phyloP scores from a whole-genome alignment of 441 rosid species.

The Hura crepitans region DNA sequence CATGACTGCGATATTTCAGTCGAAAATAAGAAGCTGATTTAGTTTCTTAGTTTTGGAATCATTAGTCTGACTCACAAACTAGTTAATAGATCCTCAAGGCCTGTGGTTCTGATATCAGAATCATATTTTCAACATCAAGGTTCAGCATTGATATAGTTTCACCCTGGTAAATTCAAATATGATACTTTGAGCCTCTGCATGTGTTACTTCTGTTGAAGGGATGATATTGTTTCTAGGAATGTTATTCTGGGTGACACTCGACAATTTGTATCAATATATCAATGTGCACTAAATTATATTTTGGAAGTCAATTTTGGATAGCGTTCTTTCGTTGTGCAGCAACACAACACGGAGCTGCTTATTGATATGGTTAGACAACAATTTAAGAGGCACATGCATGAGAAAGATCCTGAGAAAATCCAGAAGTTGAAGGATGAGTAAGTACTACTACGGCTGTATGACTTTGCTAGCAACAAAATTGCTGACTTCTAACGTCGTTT shows the following conservation, averaged over 20 bases:
- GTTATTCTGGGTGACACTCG: neutral
- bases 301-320: neutral
- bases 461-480: neutral
- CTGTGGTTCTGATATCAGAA: neutral
- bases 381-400: slow-evolving; percentile 74
- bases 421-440: slow-evolving; percentile 91
- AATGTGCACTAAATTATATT: neutral
- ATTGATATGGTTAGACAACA: slow-evolving; percentile 84
- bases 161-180: neutral
- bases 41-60: slow-evolving; percentile 6
- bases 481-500: neutral
- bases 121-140: neutral
- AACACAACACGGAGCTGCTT: slow-evolving; percentile 76
- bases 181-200: neutral
- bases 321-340: slow-evolving; percentile 41
- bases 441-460: slow-evolving; percentile 28
- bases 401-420: slow-evolving; percentile 84
- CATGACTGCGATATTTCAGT: neutral
- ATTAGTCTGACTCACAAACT: neutral
- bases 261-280: neutral
- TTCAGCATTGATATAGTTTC: neutral
- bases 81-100: neutral
- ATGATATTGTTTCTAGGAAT: neutral
- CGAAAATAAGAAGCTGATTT: neutral
- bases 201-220: neutral